Conservation (phyloP, 257 asterid genomes). For the Sherardia arvensis region DNA sequence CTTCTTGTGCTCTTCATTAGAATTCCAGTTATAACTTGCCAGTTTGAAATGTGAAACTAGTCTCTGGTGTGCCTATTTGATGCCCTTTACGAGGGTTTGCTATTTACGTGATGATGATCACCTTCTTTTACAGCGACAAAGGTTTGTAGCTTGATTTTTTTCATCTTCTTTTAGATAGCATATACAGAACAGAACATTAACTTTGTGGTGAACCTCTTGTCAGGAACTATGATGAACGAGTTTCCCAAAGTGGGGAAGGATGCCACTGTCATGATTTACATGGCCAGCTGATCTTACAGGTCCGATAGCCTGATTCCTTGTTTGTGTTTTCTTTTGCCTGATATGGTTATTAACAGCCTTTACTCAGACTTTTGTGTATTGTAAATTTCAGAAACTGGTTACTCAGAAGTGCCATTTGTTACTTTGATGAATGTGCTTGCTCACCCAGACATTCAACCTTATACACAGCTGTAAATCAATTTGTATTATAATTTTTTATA, state of each 20-base stretch:
- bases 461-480: too few species aligned
- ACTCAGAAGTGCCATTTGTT: conserved; percentile 43
- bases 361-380: conserved; percentile 7
- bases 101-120: conserved; percentile 55
- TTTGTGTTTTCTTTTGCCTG: neutral
- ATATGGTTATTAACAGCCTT: conserved; percentile 10
- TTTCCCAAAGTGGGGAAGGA: conserved; percentile 39
- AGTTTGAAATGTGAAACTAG: conserved; percentile 42
- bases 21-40: conserved; percentile 12
- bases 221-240: conserved; percentile 50
- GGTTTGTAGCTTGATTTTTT: conserved; percentile 36
- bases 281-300: conserved; percentile 65
- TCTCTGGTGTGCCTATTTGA: conserved; percentile 55
- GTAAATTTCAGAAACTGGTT: conserved; percentile 40
- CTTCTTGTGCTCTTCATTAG: neutral
- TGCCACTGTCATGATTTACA: conserved; percentile 60
- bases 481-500: neutral
- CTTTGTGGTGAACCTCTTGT: conserved; percentile 8
- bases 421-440: conserved; percentile 72
- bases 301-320: conserved; percentile 12
- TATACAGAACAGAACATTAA: conserved; percentile 3
- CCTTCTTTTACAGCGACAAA: conserved; percentile 32
- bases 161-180: neutral
- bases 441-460: conserved; percentile 67
- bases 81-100: conserved; percentile 55